A percentile compares a stretch with the other conserved stretches of the same genome.
Conservation (phyloP, 352 stramenopile genomes). For the Pythium vanterpoolii region DNA sequence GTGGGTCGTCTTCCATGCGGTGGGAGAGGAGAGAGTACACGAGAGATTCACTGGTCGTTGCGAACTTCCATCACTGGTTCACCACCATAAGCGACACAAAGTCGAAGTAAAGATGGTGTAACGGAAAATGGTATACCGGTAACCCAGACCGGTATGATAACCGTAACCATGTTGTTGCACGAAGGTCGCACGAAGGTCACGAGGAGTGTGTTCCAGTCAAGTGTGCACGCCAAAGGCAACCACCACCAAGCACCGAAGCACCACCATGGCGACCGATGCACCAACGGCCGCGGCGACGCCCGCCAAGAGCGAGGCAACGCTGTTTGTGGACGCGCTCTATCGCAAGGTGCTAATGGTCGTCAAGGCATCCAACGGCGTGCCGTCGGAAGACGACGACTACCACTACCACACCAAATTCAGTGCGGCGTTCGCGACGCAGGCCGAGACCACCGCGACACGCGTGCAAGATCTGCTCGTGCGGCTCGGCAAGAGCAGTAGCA, state of each 20-base stretch:
- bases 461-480: slow-evolving; percentile 51
- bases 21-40: not conserved
- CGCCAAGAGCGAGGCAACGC: slow-evolving; percentile 20
- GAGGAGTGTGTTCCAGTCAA: slow-evolving; percentile 26
- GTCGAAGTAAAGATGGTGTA: slow-evolving; percentile 2
- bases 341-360: slow-evolving; percentile 73
- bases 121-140: slow-evolving; percentile 12
- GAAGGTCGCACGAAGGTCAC: slow-evolving; percentile 22
- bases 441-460: slow-evolving; percentile 34
- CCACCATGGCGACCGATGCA: not conserved
- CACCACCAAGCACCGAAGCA: not conserved
- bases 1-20: not conserved
- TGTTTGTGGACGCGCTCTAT: slow-evolving; percentile 64
- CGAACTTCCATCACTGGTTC: slow-evolving; percentile 11
- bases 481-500: slow-evolving; percentile 25
- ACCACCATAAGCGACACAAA: slow-evolving; percentile 1
- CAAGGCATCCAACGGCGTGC: slow-evolving; percentile 78
- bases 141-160: not conserved
- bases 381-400: slow-evolving; percentile 80
- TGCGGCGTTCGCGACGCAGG: slow-evolving; percentile 40
- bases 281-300: slow-evolving; percentile 3
- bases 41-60: slow-evolving; percentile 5
- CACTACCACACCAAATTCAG: slow-evolving; percentile 83
- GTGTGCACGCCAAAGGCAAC: no score
- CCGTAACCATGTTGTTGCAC: not conserved